phyloP scores from a whole-genome alignment of 179 eudicot genomes.

The Actinidia chinensis region DNA sequence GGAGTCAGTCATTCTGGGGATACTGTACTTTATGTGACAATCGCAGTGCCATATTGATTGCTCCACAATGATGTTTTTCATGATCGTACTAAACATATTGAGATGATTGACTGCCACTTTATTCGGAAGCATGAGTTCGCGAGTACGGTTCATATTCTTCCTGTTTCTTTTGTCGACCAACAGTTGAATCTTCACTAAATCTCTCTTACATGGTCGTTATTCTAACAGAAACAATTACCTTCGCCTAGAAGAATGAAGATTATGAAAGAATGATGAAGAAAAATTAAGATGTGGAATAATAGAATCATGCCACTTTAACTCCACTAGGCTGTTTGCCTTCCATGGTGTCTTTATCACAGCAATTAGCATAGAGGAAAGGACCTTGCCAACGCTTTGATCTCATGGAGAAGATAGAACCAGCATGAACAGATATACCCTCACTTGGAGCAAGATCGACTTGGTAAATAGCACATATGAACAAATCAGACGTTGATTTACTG shows the following conservation, averaged over 20 bases:
- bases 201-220: too few relatives aligned
- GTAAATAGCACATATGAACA: slow-evolving; percentile 74
- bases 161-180: too few relatives aligned
- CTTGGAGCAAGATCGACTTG: slow-evolving; percentile 75
- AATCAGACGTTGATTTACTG: slow-evolving; percentile 42
- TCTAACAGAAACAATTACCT: slow-evolving; percentile 14
- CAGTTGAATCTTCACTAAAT: too few relatives aligned
- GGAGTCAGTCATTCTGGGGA: too few relatives aligned
- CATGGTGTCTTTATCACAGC: slow-evolving; percentile 86
- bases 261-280: not conserved
- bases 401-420: slow-evolving; percentile 87
- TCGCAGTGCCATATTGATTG: too few relatives aligned
- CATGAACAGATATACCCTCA: slow-evolving; percentile 87
- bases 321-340: slow-evolving; percentile 92
- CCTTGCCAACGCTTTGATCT: slow-evolving; percentile 93
- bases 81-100: too few relatives aligned
- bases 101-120: too few relatives aligned
- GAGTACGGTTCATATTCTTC: too few relatives aligned
- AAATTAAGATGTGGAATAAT: not conserved
- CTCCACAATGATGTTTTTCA: too few relatives aligned
- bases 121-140: too few relatives aligned
- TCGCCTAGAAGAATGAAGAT: slow-evolving; percentile 5
- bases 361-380: slow-evolving; percentile 76
- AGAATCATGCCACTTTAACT: slow-evolving; percentile 46
- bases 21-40: too few relatives aligned